These are phyloP conservation scores for Penicillium paneum DNA, from an alignment of 2,329 filamentous ascomycete species.

Conservation along the genomic window DNA sequence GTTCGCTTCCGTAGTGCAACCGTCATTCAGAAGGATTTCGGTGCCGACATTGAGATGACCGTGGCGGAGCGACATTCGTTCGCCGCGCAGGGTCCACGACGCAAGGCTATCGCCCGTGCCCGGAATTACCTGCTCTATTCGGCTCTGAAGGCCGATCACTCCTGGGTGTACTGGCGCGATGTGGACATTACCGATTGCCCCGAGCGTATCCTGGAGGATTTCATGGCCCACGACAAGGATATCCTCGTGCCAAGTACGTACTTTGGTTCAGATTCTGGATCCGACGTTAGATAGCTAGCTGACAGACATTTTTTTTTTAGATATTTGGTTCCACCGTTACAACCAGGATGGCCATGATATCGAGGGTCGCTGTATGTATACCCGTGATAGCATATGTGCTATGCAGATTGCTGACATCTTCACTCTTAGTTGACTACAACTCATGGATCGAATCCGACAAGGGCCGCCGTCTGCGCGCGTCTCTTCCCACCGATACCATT, in stretches of 20 bases:
- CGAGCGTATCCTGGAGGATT: constrained; percentile 83
- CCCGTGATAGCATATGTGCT: not conserved
- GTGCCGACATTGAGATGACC: constrained; percentile 67
- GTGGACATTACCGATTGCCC: constrained; percentile 94
- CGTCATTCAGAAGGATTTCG: constrained; percentile 91
- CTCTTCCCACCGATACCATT: constrained; percentile 73
- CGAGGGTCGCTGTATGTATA: constrained; percentile 80
- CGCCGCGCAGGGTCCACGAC: constrained; percentile 79
- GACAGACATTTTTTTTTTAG: constrained; percentile 46
- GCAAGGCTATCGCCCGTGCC: constrained; percentile 85
- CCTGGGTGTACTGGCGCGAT: constrained; percentile 98
- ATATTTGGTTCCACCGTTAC: constrained; percentile 96
- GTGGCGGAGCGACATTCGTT: constrained; percentile 83
- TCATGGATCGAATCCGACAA: constrained; percentile 95
- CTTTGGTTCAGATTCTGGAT: not conserved
- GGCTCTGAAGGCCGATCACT: constrained; percentile 86
- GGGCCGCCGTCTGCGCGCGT: constrained; percentile 68
- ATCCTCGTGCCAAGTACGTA: constrained; percentile 88
- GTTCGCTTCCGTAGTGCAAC: constrained; percentile 80
- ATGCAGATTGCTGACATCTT: constrained; percentile 21
- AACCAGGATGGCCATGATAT: constrained; percentile 70
- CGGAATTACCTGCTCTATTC: constrained; percentile 86
- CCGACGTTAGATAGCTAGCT: constrained; percentile 2
- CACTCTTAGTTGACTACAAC: constrained; percentile 81
- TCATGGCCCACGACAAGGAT: constrained; percentile 89